Conservation (phyloP, 495 filamentous ascomycete species). For the Parathielavia hyrcaniae region DNA sequence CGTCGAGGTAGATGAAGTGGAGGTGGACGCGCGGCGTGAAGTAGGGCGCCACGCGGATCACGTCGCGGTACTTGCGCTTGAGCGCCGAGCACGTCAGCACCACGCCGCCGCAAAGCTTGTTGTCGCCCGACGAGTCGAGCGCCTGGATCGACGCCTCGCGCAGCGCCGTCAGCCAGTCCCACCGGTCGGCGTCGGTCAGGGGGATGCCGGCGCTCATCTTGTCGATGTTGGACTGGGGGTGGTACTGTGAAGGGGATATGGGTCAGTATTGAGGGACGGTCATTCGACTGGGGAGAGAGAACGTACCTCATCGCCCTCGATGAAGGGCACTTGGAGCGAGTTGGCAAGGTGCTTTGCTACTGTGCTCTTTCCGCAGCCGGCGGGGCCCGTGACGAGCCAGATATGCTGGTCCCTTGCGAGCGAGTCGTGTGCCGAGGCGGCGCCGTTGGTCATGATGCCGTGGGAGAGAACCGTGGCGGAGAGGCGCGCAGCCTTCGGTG, state of each 20-base stretch:
- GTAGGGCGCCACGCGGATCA: conserved; percentile 85
- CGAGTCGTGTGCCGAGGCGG: conserved; percentile 26
- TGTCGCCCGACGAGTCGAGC: conserved; percentile 48
- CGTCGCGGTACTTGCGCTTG: conserved; percentile 96
- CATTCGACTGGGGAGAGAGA: conserved; percentile 3
- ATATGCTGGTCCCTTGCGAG: conserved; percentile 63
- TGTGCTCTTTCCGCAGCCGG: conserved; percentile 94
- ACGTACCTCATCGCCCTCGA: conserved; percentile 95
- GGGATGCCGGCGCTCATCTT: conserved; percentile 89
- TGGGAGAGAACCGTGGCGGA: conserved; percentile 28
- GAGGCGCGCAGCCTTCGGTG: conserved; percentile 32
- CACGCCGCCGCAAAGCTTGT: no score
- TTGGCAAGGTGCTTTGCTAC: conserved; percentile 73
- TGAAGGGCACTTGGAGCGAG: conserved; percentile 66
- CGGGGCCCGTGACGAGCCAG: conserved; percentile 95
- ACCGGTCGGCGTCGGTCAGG: conserved; percentile 89
- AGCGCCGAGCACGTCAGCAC: conserved; percentile 94
- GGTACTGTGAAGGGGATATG: conserved; percentile 58
- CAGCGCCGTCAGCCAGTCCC: conserved; percentile 93
- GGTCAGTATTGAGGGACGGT: not conserved
- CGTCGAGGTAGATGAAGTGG: conserved; percentile 89
- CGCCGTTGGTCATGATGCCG: conserved; percentile 22
- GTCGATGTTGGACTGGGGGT: conserved; percentile 75
- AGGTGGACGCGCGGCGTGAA: conserved; percentile 67
- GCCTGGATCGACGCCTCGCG: conserved; percentile 69